phyloP scores from a whole-genome alignment of 2,329 filamentous ascomycete genomes.

The Xylariomycetidae sp. region DNA sequence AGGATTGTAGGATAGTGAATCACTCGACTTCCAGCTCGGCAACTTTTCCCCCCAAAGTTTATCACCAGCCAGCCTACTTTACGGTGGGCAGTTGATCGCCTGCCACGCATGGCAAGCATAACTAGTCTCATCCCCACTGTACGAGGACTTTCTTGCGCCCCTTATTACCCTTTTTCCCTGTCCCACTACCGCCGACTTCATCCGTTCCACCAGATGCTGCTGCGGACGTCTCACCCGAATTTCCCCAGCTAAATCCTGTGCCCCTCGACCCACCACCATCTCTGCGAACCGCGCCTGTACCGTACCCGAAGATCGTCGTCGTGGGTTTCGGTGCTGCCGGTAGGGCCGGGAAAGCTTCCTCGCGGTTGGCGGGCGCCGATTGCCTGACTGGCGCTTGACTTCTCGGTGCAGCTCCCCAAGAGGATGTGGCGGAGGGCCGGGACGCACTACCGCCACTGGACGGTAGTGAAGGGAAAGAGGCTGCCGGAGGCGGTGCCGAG shows the following conservation, averaged over 20 bases:
- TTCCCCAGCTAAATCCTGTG: slow-evolving; percentile 50
- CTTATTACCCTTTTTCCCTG: slow-evolving; percentile 54
- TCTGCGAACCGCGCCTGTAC: slow-evolving; percentile 47
- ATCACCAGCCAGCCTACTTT: no score
- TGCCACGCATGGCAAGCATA: no score
- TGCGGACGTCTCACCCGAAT: slow-evolving; percentile 16
- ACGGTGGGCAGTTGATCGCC: no score
- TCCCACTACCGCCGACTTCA: slow-evolving; percentile 22
- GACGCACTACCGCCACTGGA: slow-evolving; percentile 10
- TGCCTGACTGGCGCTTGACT: slow-evolving; percentile 9
- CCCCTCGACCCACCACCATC: slow-evolving; percentile 40
- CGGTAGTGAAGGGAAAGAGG: slow-evolving; percentile 25
- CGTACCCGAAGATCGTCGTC: slow-evolving; percentile 58
- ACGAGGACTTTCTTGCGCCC: slow-evolving; percentile 57
- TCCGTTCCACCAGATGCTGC: slow-evolving; percentile 10
- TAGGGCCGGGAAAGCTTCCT: slow-evolving; percentile 75
- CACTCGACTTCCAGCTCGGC: no score
- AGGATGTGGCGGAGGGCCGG: slow-evolving; percentile 12
- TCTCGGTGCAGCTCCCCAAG: slow-evolving; percentile 17
- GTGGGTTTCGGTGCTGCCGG: slow-evolving; percentile 68
- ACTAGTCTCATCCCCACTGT: slow-evolving; percentile 47
- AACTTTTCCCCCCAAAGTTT: no score
- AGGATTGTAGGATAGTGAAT: no score
- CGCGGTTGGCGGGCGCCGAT: slow-evolving; percentile 23
- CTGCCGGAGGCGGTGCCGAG: slow-evolving; percentile 10